Percentiles rank a stretch among this genome's conserved stretches.
phyloP scores from a whole-genome alignment of 371 early-diverging fungal species.

The Lichtheimia corymbifera region DNA sequence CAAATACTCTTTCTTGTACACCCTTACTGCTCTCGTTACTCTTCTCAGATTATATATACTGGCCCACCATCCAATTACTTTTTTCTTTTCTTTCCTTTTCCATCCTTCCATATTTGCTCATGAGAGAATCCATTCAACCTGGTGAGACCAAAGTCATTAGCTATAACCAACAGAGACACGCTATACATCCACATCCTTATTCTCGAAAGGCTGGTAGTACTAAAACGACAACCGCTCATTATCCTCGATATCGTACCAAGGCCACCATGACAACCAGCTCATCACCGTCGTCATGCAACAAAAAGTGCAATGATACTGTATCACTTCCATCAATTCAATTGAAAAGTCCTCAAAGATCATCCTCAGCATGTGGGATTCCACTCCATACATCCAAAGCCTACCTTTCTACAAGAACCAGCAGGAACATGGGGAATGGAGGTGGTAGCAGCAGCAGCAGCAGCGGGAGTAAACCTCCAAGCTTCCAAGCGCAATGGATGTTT shows the following conservation, averaged over 20 bases:
- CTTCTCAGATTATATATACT: neutral
- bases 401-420: neutral
- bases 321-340: constrained; percentile 3
- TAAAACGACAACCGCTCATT: neutral
- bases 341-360: neutral
- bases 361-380: no score
- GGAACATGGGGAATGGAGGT: neutral
- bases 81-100: neutral
- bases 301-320: constrained; percentile 2
- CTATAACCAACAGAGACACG: neutral
- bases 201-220: neutral
- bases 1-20: neutral
- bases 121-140: constrained; percentile 3
- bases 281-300: neutral
- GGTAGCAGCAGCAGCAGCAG: constrained; percentile 1
- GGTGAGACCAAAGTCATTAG: constrained; percentile 4
- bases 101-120: neutral
- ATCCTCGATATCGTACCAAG: neutral
- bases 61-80: neutral
- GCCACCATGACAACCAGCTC: neutral
- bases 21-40: neutral
- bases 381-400: neutral
- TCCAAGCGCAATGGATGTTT: constrained; percentile 29
- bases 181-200: no score
- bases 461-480: neutral